A percentile compares a stretch with the other conserved stretches of the same genome.
These are phyloP conservation scores for Styphnolobium japonicum DNA, from an alignment of 306 rosid species.

Conservation along the genomic window DNA sequence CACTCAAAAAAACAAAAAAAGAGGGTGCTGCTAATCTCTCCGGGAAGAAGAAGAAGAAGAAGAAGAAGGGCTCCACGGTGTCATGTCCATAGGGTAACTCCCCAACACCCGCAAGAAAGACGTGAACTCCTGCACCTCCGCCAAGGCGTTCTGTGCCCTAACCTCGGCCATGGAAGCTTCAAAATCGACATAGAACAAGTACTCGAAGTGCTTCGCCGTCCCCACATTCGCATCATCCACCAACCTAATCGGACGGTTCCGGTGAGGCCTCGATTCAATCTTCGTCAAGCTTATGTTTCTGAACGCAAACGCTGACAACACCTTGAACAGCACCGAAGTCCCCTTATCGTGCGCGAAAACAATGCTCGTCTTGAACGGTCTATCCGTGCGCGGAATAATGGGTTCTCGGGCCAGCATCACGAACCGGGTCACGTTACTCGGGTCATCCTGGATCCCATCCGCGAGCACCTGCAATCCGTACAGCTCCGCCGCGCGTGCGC, in stretches of 20 bases:
- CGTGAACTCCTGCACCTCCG: slow-evolving; percentile 97
- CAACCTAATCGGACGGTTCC: slow-evolving; percentile 85
- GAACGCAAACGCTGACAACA: slow-evolving; percentile 85
- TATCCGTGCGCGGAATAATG: slow-evolving; percentile 78
- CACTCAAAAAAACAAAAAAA: not conserved
- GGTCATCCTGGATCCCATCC: slow-evolving; percentile 89
- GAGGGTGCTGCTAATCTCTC: slow-evolving; percentile 25
- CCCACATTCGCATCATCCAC: slow-evolving; percentile 89
- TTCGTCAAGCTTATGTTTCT: slow-evolving; percentile 86
- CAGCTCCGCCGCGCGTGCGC: slow-evolving; percentile 81
- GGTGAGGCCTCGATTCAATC: slow-evolving; percentile 92
- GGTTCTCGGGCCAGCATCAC: slow-evolving; percentile 96
- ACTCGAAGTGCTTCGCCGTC: slow-evolving; percentile 93
- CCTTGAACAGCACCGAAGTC: slow-evolving; percentile 90
- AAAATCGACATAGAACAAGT: slow-evolving; percentile 87
- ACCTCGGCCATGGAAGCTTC: slow-evolving; percentile 97
- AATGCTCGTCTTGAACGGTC: slow-evolving; percentile 92
- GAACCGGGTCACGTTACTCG: slow-evolving; percentile 88
- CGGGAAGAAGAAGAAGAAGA: slow-evolving; percentile 9
- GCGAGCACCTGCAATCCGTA: slow-evolving; percentile 76
- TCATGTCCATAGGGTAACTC: slow-evolving; percentile 97
- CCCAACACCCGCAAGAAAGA: slow-evolving; percentile 91
- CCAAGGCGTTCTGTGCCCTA: slow-evolving; percentile 87
- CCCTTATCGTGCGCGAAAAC: slow-evolving; percentile 96
- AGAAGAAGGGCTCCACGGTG: slow-evolving; percentile 85